These are phyloP conservation scores for Penicillium verrucosum DNA, from an alignment of 2,329 filamentous ascomycete genomes.

Conservation along the genomic window DNA sequence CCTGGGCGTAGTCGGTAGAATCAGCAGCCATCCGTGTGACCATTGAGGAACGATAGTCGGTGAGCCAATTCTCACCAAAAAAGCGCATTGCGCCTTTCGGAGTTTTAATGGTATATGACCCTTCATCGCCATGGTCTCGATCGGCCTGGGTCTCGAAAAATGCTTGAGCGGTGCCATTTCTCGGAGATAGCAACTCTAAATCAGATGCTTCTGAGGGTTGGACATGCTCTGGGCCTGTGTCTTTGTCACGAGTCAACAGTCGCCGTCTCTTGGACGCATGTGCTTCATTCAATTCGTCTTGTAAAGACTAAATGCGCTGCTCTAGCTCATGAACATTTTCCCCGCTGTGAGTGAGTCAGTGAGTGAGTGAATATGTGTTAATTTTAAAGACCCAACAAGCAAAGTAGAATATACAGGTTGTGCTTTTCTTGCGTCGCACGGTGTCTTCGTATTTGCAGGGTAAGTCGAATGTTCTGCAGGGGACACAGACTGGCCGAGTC, in stretches of 20 bases:
- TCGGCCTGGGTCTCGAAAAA: constrained; percentile 1
- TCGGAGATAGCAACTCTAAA: background rate
- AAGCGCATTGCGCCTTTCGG: constrained; percentile 19
- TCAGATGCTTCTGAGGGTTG: background rate
- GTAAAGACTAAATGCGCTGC: background rate
- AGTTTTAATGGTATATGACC: constrained; percentile 14
- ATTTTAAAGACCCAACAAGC: background rate
- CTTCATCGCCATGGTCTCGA: constrained; percentile 2
- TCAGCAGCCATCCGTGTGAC: background rate
- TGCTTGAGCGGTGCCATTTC: background rate
- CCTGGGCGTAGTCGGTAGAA: constrained; percentile 5
- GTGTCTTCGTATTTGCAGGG: constrained; percentile 7
- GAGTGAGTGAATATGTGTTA: background rate
- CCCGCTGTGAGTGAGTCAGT: background rate
- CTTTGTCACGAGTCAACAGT: background rate
- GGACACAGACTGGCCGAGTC: constrained; percentile 7
- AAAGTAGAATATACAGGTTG: constrained; percentile 1
- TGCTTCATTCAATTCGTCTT: constrained; percentile 2
- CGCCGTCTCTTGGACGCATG: background rate
- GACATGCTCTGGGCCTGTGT: background rate
- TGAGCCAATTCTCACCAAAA: constrained; percentile 12
- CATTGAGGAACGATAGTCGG: background rate
- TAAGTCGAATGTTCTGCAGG: constrained; percentile 9
- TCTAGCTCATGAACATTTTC: background rate
- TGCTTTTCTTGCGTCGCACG: background rate